phyloP scores from a whole-genome alignment of 75 land plant species.

The Selaginella moellendorffii region DNA sequence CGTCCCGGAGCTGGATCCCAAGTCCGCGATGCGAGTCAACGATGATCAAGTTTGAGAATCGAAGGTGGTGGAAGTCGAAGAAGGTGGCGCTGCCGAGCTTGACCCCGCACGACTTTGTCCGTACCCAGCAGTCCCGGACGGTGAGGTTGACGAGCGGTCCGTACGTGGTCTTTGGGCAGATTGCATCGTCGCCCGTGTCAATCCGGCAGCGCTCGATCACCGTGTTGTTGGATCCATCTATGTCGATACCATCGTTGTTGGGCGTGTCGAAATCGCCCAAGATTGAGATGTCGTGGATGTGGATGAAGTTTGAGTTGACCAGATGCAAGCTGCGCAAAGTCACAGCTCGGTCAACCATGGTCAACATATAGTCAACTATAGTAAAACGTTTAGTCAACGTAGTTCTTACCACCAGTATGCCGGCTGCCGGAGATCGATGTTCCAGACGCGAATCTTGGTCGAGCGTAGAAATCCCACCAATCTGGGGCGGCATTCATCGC shows the following conservation, averaged over 20 bases:
- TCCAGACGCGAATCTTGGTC: slow-evolving; percentile 38
- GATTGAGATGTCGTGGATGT: slow-evolving; percentile 56
- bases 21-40: slow-evolving; percentile 80
- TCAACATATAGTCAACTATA: neutral
- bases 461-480: slow-evolving; percentile 58
- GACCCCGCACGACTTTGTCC: slow-evolving; percentile 78
- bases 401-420: slow-evolving; percentile 95
- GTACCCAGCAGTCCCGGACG: slow-evolving; percentile 64
- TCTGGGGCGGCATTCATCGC: slow-evolving; percentile 88
- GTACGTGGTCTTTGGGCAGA: slow-evolving; percentile 67
- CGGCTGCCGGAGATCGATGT: slow-evolving; percentile 38
- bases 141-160: slow-evolving; percentile 63
- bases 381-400: no score
- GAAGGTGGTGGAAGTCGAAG: slow-evolving; percentile 36
- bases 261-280: slow-evolving; percentile 81
- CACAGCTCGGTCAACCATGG: no score
- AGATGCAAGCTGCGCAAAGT: slow-evolving; percentile 71
- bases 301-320: slow-evolving; percentile 38
- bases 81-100: slow-evolving; percentile 72
- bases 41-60: slow-evolving; percentile 58
- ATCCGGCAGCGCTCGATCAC: slow-evolving; percentile 55
- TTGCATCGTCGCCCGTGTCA: slow-evolving; percentile 88
- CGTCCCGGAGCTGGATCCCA: slow-evolving; percentile 72
- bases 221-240: slow-evolving; percentile 84
- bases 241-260: slow-evolving; percentile 90